Percentiles rank a stretch among this genome's conserved stretches.
These are phyloP conservation scores for Arabidopsis arenosa DNA, from an alignment of 345 rosid genomes.

Conservation along the genomic window DNA sequence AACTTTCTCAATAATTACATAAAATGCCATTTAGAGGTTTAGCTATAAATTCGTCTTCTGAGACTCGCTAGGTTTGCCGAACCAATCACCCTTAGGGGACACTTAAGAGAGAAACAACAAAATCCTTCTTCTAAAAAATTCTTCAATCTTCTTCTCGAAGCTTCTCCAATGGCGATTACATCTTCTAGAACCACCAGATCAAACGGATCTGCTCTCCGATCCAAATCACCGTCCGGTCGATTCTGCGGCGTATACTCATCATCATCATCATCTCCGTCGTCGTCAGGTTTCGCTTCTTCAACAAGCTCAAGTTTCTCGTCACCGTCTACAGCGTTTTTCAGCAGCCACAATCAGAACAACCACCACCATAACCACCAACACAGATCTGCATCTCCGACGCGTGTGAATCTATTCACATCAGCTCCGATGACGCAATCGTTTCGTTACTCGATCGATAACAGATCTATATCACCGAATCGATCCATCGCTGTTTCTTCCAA, in stretches of 20 bases:
- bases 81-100: constrained; percentile 56
- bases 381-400: constrained; percentile 72
- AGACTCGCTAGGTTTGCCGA: constrained; percentile 81
- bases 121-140: not conserved
- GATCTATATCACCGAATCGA: constrained; percentile 61
- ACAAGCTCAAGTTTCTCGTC: constrained; percentile 62
- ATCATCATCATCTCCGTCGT: constrained; percentile 43
- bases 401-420: constrained; percentile 60
- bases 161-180: constrained; percentile 41
- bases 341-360: constrained; percentile 37
- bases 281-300: constrained; percentile 67
- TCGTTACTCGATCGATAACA: constrained; percentile 62
- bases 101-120: constrained; percentile 5
- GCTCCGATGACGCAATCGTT: constrained; percentile 52
- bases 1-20: not conserved
- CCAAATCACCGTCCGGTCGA: constrained; percentile 58
- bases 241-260: constrained; percentile 35
- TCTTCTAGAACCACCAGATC: constrained; percentile 59
- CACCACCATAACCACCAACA: constrained; percentile 41
- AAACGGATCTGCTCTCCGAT: constrained; percentile 62
- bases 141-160: not conserved
- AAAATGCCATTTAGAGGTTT: constrained; percentile 21
- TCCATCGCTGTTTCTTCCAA: constrained; percentile 52
- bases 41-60: constrained; percentile 59
- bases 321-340: constrained; percentile 52